Conservation (phyloP, 2,329 filamentous ascomycete genomes). For the Diaporthe sp. region DNA sequence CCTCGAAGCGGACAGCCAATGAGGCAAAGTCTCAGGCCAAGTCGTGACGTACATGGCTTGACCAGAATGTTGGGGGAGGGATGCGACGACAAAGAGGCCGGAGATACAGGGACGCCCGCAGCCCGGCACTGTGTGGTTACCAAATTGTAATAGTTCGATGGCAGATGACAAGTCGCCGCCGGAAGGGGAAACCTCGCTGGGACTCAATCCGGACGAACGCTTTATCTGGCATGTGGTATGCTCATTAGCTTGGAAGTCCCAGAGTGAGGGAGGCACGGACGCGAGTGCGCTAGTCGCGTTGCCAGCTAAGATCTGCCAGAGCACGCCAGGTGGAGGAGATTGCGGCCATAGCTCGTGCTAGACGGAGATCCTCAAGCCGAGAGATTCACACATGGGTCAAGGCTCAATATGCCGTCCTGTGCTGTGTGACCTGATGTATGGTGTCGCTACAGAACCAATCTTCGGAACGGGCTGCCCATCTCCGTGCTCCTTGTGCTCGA, state of each 20-base stretch:
- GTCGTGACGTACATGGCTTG: conserved; percentile 40
- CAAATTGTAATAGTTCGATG: background rate
- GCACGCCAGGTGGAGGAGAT: conserved; percentile 6
- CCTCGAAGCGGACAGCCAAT: conserved; percentile 33
- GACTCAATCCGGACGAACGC: conserved; percentile 36
- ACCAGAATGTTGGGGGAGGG: conserved; percentile 16
- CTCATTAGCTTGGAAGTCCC: conserved; percentile 14
- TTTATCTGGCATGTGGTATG: conserved; percentile 32
- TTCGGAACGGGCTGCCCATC: background rate
- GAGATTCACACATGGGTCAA: conserved; percentile 4
- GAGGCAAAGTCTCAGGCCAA: conserved; percentile 23
- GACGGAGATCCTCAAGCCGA: conserved; percentile 25
- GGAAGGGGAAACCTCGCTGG: conserved; percentile 22
- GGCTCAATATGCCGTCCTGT: background rate
- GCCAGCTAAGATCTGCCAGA: conserved; percentile 3
- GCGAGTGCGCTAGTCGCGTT: conserved; percentile 21
- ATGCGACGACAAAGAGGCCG: conserved; percentile 25
- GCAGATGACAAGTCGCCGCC: background rate
- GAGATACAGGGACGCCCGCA: background rate
- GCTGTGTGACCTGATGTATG: background rate
- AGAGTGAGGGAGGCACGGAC: conserved; percentile 27
- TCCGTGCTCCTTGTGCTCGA: conserved; percentile 13
- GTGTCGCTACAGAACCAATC: background rate
- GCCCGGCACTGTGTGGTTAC: conserved; percentile 30
- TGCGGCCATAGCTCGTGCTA: background rate